Percentiles rank a stretch among this genome's conserved stretches.
Evolutionary conservation across 768 basidiomycete genomes (phyloP).

Genomic region (Leccinum obscurum): DNA sequence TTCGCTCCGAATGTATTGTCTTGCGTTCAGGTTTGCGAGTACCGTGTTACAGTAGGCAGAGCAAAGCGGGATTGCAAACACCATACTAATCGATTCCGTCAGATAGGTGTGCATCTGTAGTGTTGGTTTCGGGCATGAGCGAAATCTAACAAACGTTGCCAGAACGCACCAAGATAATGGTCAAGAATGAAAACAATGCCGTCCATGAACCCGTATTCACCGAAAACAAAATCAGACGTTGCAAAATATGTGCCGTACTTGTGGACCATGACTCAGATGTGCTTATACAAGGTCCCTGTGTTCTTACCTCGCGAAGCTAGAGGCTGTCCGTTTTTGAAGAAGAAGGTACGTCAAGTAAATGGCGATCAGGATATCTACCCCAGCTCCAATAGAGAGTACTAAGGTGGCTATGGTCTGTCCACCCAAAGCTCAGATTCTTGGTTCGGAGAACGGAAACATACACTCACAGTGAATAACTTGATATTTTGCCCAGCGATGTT

Average conservation of each 20-base stretch:
- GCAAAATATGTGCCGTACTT: constrained; percentile 12
- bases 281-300: not conserved
- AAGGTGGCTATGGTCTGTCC: not conserved
- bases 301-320: not conserved
- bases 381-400: constrained; percentile 2
- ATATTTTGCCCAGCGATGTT: not conserved
- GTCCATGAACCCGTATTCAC: constrained; percentile 42
- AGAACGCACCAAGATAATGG: constrained; percentile 12
- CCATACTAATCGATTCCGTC: not conserved
- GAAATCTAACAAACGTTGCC: not conserved
- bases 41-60: constrained; percentile 17
- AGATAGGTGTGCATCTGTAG: not conserved
- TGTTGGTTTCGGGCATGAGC: not conserved
- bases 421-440: not conserved
- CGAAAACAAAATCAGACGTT: constrained; percentile 12
- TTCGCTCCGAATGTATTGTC: constrained; percentile 8
- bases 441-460: not conserved
- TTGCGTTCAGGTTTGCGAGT: constrained; percentile 18
- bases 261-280: not conserved
- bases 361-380: constrained; percentile 6
- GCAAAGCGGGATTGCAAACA: constrained; percentile 6
- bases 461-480: not conserved
- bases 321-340: not conserved
- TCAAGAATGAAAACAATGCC: constrained; percentile 49
- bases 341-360: constrained; percentile 9